A percentile compares a stretch with the other conserved stretches of the same genome.
Conservation (phyloP, 176 grass and related monocot genomes). For the Oropetium thomaeum region DNA sequence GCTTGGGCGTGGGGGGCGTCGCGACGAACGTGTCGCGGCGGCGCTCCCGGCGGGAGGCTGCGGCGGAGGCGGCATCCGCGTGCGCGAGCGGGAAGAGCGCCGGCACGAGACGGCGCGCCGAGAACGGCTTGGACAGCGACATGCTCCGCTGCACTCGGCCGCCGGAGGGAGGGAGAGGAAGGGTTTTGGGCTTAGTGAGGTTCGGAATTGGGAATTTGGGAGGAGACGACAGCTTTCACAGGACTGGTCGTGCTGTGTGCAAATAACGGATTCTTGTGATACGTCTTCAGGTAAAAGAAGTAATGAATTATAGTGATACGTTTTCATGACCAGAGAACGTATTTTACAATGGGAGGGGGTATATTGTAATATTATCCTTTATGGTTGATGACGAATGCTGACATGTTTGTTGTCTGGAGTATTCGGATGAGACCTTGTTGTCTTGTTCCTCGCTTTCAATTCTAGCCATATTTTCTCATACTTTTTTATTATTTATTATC, state of each 20-base stretch:
- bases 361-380: too few species aligned
- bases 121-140: constrained; percentile 65
- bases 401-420: too few species aligned
- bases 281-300: neutral
- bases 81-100: constrained; percentile 61
- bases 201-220: neutral
- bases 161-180: neutral
- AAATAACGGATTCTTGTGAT: neutral
- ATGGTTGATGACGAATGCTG: too few species aligned
- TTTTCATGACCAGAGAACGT: too few species aligned
- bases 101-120: constrained; percentile 48
- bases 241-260: neutral
- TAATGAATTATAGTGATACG: too few species aligned
- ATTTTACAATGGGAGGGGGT: too few species aligned
- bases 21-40: constrained; percentile 44
- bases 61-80: constrained; percentile 28
- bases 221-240: neutral
- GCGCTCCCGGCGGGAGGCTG: constrained; percentile 42
- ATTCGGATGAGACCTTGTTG: too few species aligned
- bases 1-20: constrained; percentile 28
- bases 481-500: too few species aligned
- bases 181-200: constrained; percentile 17
- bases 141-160: constrained; percentile 14
- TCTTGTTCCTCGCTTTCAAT: too few species aligned
- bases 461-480: too few species aligned